Evolutionary conservation across 2,329 filamentous ascomycete species (phyloP).

Genomic region (Colletotrichum sp.): DNA sequence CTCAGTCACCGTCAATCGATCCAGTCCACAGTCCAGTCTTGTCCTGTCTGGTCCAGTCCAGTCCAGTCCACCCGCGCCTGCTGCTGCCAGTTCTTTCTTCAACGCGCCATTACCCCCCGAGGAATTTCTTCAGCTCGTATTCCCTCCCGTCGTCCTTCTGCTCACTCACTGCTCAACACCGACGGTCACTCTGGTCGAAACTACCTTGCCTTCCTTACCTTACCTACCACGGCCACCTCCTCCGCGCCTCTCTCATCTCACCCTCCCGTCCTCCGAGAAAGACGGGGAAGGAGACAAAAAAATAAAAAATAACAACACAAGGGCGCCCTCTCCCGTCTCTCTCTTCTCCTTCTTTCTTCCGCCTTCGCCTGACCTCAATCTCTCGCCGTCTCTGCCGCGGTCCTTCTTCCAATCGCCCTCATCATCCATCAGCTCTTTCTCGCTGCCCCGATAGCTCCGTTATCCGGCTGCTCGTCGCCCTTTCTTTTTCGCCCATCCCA

Average conservation of each 20-base stretch:
- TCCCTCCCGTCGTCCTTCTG: background rate
- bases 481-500: background rate
- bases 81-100: background rate
- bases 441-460: background rate
- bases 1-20: background rate
- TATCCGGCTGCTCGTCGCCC: background rate
- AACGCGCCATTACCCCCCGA: background rate
- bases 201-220: background rate
- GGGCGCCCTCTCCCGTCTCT: background rate
- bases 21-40: background rate
- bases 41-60: background rate
- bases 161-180: background rate
- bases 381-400: background rate
- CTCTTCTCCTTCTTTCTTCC: background rate
- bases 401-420: background rate
- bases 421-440: background rate
- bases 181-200: background rate
- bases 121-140: slow-evolving; percentile 24
- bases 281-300: background rate
- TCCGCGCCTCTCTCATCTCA: background rate
- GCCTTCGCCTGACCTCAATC: background rate
- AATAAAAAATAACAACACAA: background rate
- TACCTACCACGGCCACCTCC: background rate
- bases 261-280: background rate
- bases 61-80: background rate